Percentiles rank a stretch among this genome's conserved stretches.
Evolutionary conservation across 345 rosid genomes (phyloP).

Genomic region (Eucalyptus sp.): DNA sequence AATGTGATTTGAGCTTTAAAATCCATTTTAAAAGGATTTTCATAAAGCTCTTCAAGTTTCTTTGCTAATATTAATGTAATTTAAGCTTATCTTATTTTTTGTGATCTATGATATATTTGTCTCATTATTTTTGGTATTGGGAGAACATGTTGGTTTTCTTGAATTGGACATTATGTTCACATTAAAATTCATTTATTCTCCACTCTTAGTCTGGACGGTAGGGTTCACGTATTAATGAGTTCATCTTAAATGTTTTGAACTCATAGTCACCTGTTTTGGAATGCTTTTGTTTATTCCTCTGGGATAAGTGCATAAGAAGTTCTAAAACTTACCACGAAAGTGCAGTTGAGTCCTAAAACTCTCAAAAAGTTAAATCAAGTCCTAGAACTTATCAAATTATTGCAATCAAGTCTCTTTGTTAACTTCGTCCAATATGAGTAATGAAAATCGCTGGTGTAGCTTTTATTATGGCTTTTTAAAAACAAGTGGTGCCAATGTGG

Average conservation of each 20-base stretch:
- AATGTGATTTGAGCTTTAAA: not conserved
- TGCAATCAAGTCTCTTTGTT: not conserved
- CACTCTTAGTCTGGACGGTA: not conserved
- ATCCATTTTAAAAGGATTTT: not conserved
- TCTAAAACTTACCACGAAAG: not conserved
- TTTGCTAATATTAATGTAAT: not conserved
- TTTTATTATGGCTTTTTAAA: no score
- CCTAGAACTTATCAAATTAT: not conserved
- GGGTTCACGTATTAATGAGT: not conserved
- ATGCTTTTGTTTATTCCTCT: not conserved
- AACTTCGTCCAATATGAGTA: not conserved
- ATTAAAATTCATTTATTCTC: not conserved
- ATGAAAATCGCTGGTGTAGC: rapidly evolving
- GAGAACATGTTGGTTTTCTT: not conserved
- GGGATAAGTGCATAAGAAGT: not conserved
- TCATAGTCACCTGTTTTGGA: not conserved
- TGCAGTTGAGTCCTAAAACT: not conserved
- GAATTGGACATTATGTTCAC: not conserved
- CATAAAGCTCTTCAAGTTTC: not conserved
- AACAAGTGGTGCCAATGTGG: not conserved
- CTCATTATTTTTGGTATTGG: not conserved
- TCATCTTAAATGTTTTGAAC: not conserved
- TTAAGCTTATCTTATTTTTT: not conserved
- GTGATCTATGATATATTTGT: not conserved
- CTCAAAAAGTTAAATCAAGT: not conserved